phyloP scores from a whole-genome alignment of 768 basidiomycete genomes.

The Boletus sensibilis region DNA sequence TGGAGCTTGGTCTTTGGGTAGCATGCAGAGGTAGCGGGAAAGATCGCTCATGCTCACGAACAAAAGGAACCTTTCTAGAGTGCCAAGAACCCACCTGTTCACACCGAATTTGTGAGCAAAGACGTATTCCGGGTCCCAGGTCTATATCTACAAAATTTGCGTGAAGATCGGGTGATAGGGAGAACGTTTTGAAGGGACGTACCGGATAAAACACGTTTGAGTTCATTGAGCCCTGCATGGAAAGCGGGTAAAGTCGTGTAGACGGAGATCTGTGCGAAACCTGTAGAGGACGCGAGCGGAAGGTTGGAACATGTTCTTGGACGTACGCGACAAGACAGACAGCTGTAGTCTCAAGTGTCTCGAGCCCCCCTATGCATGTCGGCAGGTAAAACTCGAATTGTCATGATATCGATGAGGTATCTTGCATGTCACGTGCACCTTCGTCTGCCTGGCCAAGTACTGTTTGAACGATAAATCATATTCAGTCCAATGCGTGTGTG shows the following conservation, averaged over 20 bases:
- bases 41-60: constrained; percentile 6
- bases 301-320: neutral
- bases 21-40: constrained; percentile 4
- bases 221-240: neutral
- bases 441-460: neutral
- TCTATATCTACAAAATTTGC: constrained; percentile 3
- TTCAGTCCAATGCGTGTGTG: constrained; percentile 12
- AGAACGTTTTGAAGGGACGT: neutral
- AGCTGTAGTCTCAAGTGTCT: neutral
- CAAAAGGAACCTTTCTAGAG: neutral
- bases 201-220: constrained; percentile 11
- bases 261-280: constrained; percentile 14
- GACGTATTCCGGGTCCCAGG: neutral
- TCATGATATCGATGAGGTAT: too few relatives aligned
- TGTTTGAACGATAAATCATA: constrained; percentile 15
- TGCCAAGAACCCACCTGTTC: constrained; percentile 6
- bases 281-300: neutral
- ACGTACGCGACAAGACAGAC: neutral
- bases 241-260: constrained; percentile 3
- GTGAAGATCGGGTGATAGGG: neutral
- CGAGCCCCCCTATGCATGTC: neutral
- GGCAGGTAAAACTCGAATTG: neutral
- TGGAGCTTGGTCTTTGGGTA: constrained; percentile 20
- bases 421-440: constrained; percentile 16
- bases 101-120: constrained; percentile 1